These are phyloP conservation scores for Blastosporella zonata DNA, from an alignment of 1,284 basidiomycete genomes.

Conservation along the genomic window DNA sequence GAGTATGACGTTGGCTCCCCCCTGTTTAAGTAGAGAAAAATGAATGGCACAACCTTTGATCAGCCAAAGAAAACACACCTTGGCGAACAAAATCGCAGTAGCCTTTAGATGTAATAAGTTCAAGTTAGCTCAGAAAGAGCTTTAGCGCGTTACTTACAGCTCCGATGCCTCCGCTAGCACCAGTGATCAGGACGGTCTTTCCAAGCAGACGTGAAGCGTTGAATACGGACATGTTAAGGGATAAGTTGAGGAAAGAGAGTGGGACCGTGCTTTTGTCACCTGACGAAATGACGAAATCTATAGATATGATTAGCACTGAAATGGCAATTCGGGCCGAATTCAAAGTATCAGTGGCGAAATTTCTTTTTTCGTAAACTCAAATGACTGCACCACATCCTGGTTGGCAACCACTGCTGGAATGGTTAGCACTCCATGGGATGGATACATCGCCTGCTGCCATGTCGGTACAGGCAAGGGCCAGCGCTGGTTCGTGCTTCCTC, in stretches of 20 bases:
- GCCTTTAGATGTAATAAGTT: conserved; percentile 44
- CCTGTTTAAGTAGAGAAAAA: conserved; percentile 38
- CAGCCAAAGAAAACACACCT: conserved; percentile 44
- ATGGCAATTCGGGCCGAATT: background rate
- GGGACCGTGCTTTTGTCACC: background rate
- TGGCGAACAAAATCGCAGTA: conserved; percentile 82
- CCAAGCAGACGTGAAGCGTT: conserved; percentile 72
- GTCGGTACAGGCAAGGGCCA: conserved; percentile 43
- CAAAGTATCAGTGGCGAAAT: background rate
- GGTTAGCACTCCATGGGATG: conserved; percentile 57
- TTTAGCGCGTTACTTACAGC: conserved; percentile 43
- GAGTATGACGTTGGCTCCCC: conserved; percentile 76
- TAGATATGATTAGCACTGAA: background rate
- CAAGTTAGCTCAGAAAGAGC: conserved; percentile 10
- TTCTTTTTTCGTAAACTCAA: too few relatives aligned
- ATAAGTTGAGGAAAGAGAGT: background rate
- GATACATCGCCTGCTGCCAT: conserved; percentile 25
- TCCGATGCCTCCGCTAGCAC: conserved; percentile 83
- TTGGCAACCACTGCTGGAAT: conserved; percentile 54
- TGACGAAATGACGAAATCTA: conserved; percentile 2
- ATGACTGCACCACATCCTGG: conserved; percentile 24
- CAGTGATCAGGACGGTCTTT: conserved; percentile 86
- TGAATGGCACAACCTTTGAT: background rate
- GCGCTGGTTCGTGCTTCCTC: conserved; percentile 31
- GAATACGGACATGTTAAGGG: conserved; percentile 69